phyloP scores from a whole-genome alignment of 371 early-diverging fungal genomes.

The Saksenaea vasiformis region DNA sequence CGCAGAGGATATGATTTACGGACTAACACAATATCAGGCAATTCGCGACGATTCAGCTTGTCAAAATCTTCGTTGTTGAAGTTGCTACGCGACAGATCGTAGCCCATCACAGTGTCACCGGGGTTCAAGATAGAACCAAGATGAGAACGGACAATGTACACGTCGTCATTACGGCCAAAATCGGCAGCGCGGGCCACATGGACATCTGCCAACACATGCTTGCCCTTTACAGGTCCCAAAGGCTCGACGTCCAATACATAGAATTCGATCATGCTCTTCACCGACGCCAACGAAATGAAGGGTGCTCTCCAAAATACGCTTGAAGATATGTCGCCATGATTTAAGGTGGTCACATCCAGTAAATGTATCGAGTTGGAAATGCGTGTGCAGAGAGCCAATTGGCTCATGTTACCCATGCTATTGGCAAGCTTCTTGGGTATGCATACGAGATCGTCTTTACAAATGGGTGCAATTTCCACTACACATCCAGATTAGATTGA shows the following conservation, averaged over 20 bases:
- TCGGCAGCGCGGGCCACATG: constrained; percentile 80
- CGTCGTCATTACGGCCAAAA: constrained; percentile 82
- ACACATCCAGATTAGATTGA: constrained; percentile 52
- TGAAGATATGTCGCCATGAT: constrained; percentile 74
- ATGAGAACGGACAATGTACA: constrained; percentile 89
- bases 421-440: constrained; percentile 86
- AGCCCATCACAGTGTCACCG: constrained; percentile 93
- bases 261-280: constrained; percentile 82
- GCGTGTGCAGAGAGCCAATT: constrained; percentile 81
- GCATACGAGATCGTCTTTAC: constrained; percentile 97
- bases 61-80: constrained; percentile 90
- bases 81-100: constrained; percentile 86
- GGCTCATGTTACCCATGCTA: constrained; percentile 82
- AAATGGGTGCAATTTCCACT: constrained; percentile 96
- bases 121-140: constrained; percentile 88
- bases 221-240: constrained; percentile 75
- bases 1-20: constrained; percentile 90
- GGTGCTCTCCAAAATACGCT: constrained; percentile 85
- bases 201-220: constrained; percentile 76
- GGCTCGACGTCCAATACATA: constrained; percentile 93
- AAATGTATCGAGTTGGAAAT: constrained; percentile 86
- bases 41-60: constrained; percentile 51
- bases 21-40: constrained; percentile 90
- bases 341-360: constrained; percentile 84
- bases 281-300: constrained; percentile 73